Evolutionary conservation across 306 rosid species (phyloP), one percentile per base, ranked within the genome.

Genomic region (Cicer yamashitae): DNA sequence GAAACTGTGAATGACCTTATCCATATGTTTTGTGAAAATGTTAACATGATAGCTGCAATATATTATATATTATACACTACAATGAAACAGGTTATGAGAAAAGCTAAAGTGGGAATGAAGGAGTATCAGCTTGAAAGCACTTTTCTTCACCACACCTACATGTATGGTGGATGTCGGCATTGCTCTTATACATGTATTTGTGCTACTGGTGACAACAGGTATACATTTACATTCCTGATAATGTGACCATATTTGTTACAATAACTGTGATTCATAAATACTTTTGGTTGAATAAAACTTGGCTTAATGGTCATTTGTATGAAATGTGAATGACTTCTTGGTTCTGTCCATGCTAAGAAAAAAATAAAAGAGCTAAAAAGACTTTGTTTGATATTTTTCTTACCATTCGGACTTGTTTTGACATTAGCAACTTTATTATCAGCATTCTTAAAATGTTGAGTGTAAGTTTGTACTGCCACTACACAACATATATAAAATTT

Each of bases 111-210:
- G 77, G 97, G 91, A 82, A 91, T 93, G 92, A 86, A 91, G 66
- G 98, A 93, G 79, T 93, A 93, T 85, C 98, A 93, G 77, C 74
- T 88, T 71, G 98, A 93, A 83, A 93, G 98, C 87, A 73, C 87
- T 57, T 93, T 93, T 85, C 97, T 93, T 87, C 98, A 91, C 79
- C 96, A 93, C 82, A 87, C 97, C 47, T 93, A 93, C 81, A 91
- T 93, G 97, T 93, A 91, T 83, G 98, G 98, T 80, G 98, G 98
- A 66, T 93, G 96, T 74, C 85, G 94, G 85, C 97, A 91, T 86
- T 93, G 98, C 82, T 93, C 98, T 22, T 93, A 91, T 81, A 91
- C 97, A n/a, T 93, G 97, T 79, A 91, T 91, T 57, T 93, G 97
- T 79, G 97, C 96, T 84, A 89, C 98, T 20, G 98, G 98, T 46